Base-by-base conservation (phyloP, 1,284 basidiomycete genomes). In the Calocybe gambosa region DNA sequence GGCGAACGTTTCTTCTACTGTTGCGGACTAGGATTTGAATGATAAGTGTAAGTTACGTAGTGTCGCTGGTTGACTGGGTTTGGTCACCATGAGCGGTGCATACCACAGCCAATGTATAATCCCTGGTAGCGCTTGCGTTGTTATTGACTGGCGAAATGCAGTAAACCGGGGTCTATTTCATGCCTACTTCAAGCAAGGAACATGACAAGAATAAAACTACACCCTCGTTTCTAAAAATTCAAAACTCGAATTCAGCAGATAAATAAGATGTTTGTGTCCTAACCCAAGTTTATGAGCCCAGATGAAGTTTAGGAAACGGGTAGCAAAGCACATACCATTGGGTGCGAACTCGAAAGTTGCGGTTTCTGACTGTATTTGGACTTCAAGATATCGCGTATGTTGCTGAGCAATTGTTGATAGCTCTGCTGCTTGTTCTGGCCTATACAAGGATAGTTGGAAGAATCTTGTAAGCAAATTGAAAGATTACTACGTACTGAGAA, bases 291-390 rank as follows among this genome's bases (percentile, higher is more conserved):
- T 35, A 54, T 37, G 31, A 4, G 31, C 15, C 8, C 21, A 7
- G 20, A 35, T 16, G 13, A 10, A 10, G 8, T 5, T 10, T 9
- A 29, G 28, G 9, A 13, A 29, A 26, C 25, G 25, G 50, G 43
- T 26, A 43, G 23, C 7, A 23, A 23, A 18, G 31, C 3, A 67
- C 73, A 56, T 56, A 85, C 85, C 63, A 89, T 88, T 0, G 85
- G 86, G 58, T 89, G 86, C 26, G 87, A 89, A 55, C 78, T 75
- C 35, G 85, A 85, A 29, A 88, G 70, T 78, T 85, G 87, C 8
- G 91, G 91, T 64, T 91, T 93, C 73, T 94, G 92, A 42, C 75
- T 80, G 61, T 93, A 94, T 62, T 87, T 87, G 43, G 62, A 55
- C 33, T 59, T 64, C 50, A 90, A 65, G 53, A 84, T 80, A 9